A percentile compares a stretch with the other conserved stretches of the same genome.
Conservation (phyloP, 2,329 filamentous ascomycete species). For the Aspergillus alliaceus region DNA sequence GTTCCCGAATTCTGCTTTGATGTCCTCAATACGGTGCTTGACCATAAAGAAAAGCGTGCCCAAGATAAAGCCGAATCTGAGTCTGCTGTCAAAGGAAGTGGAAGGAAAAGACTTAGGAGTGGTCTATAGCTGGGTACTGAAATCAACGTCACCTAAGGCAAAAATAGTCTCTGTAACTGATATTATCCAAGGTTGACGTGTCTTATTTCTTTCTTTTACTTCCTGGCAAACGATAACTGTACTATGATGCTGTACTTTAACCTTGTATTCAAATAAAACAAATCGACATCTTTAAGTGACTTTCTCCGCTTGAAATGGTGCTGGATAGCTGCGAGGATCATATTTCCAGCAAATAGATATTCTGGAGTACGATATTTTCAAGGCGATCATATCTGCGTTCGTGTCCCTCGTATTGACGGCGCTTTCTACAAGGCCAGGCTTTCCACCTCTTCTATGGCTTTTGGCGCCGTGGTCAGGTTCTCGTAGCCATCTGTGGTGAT, state of each 20-base stretch:
- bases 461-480: slow-evolving; percentile 79
- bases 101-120: slow-evolving; percentile 39
- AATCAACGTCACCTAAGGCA: not conserved
- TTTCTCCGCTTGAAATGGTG: not conserved
- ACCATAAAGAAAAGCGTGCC: slow-evolving; percentile 45
- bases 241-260: not conserved
- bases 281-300: not conserved
- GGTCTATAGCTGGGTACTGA: slow-evolving; percentile 19
- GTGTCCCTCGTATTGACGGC: not conserved
- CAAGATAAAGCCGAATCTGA: slow-evolving; percentile 38
- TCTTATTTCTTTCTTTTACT: not conserved
- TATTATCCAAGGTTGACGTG: not conserved
- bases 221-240: not conserved
- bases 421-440: slow-evolving; percentile 30
- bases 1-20: slow-evolving; percentile 92
- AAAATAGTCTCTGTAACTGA: not conserved
- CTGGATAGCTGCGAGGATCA: not conserved
- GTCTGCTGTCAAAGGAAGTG: slow-evolving; percentile 35
- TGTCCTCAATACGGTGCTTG: slow-evolving; percentile 65
- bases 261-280: not conserved
- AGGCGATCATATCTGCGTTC: not conserved
- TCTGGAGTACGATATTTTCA: not conserved
- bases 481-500: slow-evolving; percentile 77
- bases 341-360: not conserved
- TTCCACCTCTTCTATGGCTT: slow-evolving; percentile 67